Evolutionary conservation across 2,329 filamentous ascomycete species (phyloP), one percentile per base, ranked within the genome.

Genomic region (Aureobasidium sp.): DNA sequence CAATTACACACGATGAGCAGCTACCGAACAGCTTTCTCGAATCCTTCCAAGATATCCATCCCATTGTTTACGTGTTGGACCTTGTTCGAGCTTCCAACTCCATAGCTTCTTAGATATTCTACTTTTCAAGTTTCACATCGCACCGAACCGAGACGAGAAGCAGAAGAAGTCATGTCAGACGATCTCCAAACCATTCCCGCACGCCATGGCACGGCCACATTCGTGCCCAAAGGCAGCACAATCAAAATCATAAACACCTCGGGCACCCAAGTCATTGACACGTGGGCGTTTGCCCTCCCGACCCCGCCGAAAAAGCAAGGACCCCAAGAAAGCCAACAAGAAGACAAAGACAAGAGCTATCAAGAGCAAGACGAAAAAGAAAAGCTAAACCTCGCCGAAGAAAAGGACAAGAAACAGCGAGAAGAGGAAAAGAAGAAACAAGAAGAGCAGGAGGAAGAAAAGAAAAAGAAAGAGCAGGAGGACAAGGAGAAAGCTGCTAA

Each of bases 231-330:
- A 19, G 74, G 73, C 17, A 66, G 72, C 53, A 70, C 67, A 2
- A 74, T 77, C 63, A 76, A 75, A 61, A 72, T 77, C 37, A 69
- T 76, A 54, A 76, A 76, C 54, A 74, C 71, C 1, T 74, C 73
- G 55, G 74, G 74, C n/a, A 71, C 70, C 40, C 74, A 77, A 62
- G 70, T 74, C 8, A 67, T 76, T 21, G 73, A 74, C 54, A 73
- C 71, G 21, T 77, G 74, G 74, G 74, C 72, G 0, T 76, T 77
- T 58, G 71, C 71, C 1, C 58, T 77, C 29, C 68, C 69, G 8
- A 64, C 68, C n/a, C 73, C 74, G 14, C 73, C 73, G 3, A 66
- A 68, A 30, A 63, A 69, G 16, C 66, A 59, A 7, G 66, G 67
- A 1, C 57, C 8, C 60, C 57, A 51, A 6, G 56, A 61, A 37